These are phyloP conservation scores for Brachypodium distachyon DNA, from an alignment of 202 grass and related monocot genomes.

Conservation along the genomic window DNA sequence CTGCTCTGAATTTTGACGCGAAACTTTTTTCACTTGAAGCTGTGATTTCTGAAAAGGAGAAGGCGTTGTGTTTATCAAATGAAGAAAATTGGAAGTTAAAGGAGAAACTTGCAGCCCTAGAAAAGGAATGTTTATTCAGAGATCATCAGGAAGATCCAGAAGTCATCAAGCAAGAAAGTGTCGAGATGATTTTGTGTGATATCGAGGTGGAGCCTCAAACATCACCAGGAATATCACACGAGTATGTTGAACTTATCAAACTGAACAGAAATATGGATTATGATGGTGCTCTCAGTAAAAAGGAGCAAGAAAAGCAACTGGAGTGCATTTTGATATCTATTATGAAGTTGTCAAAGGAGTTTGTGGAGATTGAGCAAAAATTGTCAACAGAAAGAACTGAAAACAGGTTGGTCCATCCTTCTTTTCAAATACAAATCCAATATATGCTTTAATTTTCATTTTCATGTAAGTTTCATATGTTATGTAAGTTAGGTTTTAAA, in stretches of 20 bases:
- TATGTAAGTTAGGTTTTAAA: neutral
- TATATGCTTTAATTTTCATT: neutral
- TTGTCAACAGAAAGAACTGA: constrained; percentile 35
- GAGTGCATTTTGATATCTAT: constrained; percentile 54
- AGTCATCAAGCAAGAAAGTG: constrained; percentile 38
- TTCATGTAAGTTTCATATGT: neutral
- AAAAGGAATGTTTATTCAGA: constrained; percentile 10
- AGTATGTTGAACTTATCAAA: constrained; percentile 31
- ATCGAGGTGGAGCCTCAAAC: constrained; percentile 26
- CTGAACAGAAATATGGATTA: constrained; percentile 24
- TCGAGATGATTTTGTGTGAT: constrained; percentile 38
- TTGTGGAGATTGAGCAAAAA: constrained; percentile 54
- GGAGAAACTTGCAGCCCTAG: constrained; percentile 34
- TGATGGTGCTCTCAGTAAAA: constrained; percentile 16
- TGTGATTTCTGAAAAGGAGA: constrained; percentile 50
- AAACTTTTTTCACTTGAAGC: constrained; percentile 46
- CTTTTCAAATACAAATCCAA: neutral
- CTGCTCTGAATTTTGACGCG: constrained; percentile 27
- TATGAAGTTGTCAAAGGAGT: constrained; percentile 66
- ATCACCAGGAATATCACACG: constrained; percentile 24
- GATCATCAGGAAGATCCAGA: constrained; percentile 33
- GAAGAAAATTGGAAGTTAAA: constrained; percentile 64
- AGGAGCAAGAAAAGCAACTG: constrained; percentile 57
- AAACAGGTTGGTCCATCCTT: constrained; percentile 42
- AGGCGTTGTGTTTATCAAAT: constrained; percentile 40